Base-by-base conservation (phyloP, 2,329 filamentous ascomycete species). In the Zymoseptoria tritici region DNA sequence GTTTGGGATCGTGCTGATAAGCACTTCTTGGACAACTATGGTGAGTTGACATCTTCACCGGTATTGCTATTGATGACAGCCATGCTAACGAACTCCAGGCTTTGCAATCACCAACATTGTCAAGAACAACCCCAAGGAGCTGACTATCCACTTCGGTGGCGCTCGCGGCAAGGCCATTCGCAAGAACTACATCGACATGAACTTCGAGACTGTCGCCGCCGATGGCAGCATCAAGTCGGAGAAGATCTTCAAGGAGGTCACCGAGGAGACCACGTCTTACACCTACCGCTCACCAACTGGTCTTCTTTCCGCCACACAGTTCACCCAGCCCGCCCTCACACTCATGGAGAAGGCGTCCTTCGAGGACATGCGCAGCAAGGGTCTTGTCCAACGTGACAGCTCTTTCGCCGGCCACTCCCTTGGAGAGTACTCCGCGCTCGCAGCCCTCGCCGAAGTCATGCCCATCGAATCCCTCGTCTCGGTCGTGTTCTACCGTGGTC, bases 331-430 rank as follows among this genome's bases (percentile, higher is more conserved):
- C 36, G 94, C 94, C 55, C 81, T 99, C 69, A 99, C 94, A 0
- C 83, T 99, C 55, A 99, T 99, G 95, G 94, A 99, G 82, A 99
- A 99, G 84, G 94, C 94, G 61, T 96, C 91, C 70, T 99, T 99
- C 69, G 94, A 97, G 78, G 95, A 99, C 76, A 97, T 99, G 94
- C 91, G 91, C 72, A 84, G 91, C 70, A 97, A 96, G 83, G 94
- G 95, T 62, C 85, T 99, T 36, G 93, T 99, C 31, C 91, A 96
- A 69, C 84, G 91, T 61, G 93, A 97, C 80, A 97, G 91, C 83
- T 96, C 89, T 67, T 99, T 99, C 74, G 94, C 94, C 13, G 94
- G 94, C 66, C 94, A 99, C 81, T 99, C 95, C 0, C 85, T 99
- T 21, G 94, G 94, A 77, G 94, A 99, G 79, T 99, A 99, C 81